Evolutionary conservation across 345 rosid genomes (phyloP), one percentile per base, ranked within the genome.

Genomic region (Fremontodendron californicum): DNA sequence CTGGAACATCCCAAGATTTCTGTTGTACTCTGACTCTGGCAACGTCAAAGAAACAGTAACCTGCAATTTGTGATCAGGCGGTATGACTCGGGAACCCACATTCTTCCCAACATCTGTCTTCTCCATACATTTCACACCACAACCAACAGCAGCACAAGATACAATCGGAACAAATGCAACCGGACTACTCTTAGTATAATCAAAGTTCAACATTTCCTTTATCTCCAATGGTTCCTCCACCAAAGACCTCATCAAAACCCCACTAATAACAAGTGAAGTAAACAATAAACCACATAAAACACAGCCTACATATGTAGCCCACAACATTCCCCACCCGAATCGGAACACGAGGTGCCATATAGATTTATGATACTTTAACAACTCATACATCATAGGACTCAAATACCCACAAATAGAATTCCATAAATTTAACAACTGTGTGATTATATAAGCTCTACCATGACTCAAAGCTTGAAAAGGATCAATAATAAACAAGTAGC

Each of bases 1-100:
- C 97, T 95, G 97, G 85, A 93, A 95, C 76, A 90, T 80, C 80
- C 98, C 96, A 78, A 93, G 97, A 49, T 88, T 85, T 85, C 85
- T 86, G 85, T 95, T 95, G 72, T 95, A 93, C 39, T 77, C 85
- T 0, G 97, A 96, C 84, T 93, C 98, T 0, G 99, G 99, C 81
- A 96, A 71, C 19, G 87, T 84, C 84, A 89, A 79, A 12, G 78
- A 72, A 68, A 91, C 85, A 1, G 78, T 72, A 31, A 82, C 87
- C 81, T 79, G 84, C 78, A 91, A 68, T 76, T 83, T 76, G 60
- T 91, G 89, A 82, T 72, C 68, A 29, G 71, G 48, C 12, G 87
- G 91, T 73, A 88, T 79, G 77, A 84, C 73, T 51, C 86, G 80
- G 0, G 68, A 42, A 69, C 76, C 67, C 12, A 69, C 72, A 46